Percentiles rank a stretch among this genome's conserved stretches.
These are phyloP conservation scores for Eragrostis tef DNA, from an alignment of 202 grass and related monocot genomes.

Conservation along the genomic window DNA sequence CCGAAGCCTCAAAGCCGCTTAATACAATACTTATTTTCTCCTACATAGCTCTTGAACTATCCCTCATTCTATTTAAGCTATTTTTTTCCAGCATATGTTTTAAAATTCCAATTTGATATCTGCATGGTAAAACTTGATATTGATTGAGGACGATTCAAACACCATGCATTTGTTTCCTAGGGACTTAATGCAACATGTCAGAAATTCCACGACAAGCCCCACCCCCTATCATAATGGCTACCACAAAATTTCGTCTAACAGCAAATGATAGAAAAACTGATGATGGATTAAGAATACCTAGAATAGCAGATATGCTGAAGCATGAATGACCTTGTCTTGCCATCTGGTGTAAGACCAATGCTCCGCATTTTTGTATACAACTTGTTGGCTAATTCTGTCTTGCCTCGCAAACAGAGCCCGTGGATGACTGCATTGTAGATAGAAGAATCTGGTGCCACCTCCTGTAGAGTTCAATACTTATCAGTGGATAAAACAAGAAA, in stretches of 20 bases:
- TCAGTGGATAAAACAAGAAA: not conserved
- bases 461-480: conserved; percentile 48
- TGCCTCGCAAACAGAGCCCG: conserved; percentile 73
- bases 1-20: not conserved
- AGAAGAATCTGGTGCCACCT: conserved; percentile 63
- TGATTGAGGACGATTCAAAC: not conserved
- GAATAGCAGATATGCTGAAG: conserved; percentile 59
- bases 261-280: not conserved
- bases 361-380: conserved; percentile 66
- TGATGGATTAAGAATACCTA: not conserved
- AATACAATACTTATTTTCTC: not conserved
- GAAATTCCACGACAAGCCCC: not conserved
- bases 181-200: not conserved
- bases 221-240: not conserved
- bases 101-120: not conserved
- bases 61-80: not conserved
- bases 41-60: not conserved
- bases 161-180: not conserved
- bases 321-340: conserved; percentile 82
- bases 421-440: conserved; percentile 82
- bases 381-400: conserved; percentile 63
- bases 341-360: conserved; percentile 73
- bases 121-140: not conserved
- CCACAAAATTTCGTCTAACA: not conserved
- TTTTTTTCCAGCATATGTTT: not conserved